phyloP scores from a whole-genome alignment of 345 rosid species.

The Crucihimalaya himalaica region DNA sequence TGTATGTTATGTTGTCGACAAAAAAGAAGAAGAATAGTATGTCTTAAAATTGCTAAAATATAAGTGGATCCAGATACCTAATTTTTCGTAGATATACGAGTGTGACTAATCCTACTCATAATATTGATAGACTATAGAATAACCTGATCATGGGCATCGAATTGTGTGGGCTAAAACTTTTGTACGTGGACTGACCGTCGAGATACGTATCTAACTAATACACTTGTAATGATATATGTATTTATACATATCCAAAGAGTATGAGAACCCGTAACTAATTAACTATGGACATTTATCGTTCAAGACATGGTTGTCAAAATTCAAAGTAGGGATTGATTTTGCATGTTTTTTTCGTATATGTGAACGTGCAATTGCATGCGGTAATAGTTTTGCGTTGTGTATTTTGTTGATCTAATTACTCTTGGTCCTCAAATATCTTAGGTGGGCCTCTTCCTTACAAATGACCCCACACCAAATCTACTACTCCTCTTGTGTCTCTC shows the following conservation, averaged over 20 bases:
- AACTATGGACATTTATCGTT: not conserved
- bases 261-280: not conserved
- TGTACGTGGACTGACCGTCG: constrained; percentile 9
- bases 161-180: constrained; percentile 6
- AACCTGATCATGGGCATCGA: not conserved
- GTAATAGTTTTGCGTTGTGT: constrained; percentile 11
- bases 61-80: constrained; percentile 1
- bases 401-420: constrained; percentile 12
- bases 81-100: constrained; percentile 1
- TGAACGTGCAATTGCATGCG: constrained; percentile 37
- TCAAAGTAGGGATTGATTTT: constrained; percentile 17
- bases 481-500: constrained; percentile 10
- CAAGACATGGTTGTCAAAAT: not conserved
- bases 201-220: constrained; percentile 18
- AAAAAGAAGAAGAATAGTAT: not conserved
- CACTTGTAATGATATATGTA: not conserved
- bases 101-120: constrained; percentile 20
- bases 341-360: constrained; percentile 30
- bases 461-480: constrained; percentile 37
- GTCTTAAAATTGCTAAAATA: not conserved
- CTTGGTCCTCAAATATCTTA: constrained; percentile 36
- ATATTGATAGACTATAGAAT: too few species aligned
- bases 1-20: not conserved
- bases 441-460: constrained; percentile 30
- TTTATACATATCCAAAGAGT: not conserved